Evolutionary conservation across 2,329 filamentous ascomycete species (phyloP), one percentile per base, ranked within the genome.

Genomic region (Dendryphion nanum): DNA sequence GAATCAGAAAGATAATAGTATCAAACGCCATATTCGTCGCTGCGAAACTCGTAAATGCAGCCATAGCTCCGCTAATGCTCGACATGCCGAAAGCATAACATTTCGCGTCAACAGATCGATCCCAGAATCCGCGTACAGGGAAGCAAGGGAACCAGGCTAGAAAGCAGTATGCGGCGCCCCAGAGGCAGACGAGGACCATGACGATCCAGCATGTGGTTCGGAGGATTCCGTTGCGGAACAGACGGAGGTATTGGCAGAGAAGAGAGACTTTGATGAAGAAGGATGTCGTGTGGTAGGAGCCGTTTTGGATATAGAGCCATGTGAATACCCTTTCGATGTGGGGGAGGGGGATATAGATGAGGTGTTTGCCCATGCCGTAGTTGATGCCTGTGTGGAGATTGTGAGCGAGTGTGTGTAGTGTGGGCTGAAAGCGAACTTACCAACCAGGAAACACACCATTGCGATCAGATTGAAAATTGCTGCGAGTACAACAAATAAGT

Each of bases 251-350:
- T 33, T 65, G 63, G 18, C 55, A 42, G 2, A 66, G 51, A 8
- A 66, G 44, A 2, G 63, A 62, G 15, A 64, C 23, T 35, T 66
- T 66, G 40, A 65, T 57, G 18, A 58, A 37, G 6, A 47, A 49
- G 3, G 61, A 54, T 1, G 56, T 59, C 6, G 49, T 55, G 20
- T 53, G 42, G 39, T 64, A 64, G 1, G 51, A 40, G 7, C 50
- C 53, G 17, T 52, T 57, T 14, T 51, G 45, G 5, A 59, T 30
- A 26, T 59, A 63, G 5, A 59, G 41, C 35, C 42, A 53, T 6
- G 44, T 48, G 50, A 58, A 51, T 14, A 50, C 47, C 3, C 24
- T 32, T 8, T 31, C 24, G 17, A 60, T 31, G 10, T 26, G 29
- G 3, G 38, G 21, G 12, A 30, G 18, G 2, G 52, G 31, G 6